A percentile compares a stretch with the other conserved stretches of the same genome.
Conservation (phyloP, 257 asterid species). For the Jasminum sambac region DNA sequence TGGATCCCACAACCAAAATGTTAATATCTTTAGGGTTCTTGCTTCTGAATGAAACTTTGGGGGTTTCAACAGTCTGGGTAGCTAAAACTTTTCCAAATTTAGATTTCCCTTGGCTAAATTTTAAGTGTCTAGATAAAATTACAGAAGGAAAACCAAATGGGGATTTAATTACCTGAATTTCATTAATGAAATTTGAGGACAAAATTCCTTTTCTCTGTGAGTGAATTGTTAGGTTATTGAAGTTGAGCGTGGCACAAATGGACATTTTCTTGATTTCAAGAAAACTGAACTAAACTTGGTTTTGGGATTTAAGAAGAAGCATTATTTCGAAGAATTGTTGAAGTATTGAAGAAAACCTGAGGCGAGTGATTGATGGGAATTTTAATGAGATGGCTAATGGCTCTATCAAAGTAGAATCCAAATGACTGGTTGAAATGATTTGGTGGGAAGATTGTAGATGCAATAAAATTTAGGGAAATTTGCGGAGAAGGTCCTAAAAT, state of each 20-base stretch:
- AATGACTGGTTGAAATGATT: constrained; percentile 63
- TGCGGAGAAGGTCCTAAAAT: no score
- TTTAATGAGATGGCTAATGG: constrained; percentile 18
- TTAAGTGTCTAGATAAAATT: constrained; percentile 32
- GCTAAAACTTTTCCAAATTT: constrained; percentile 44
- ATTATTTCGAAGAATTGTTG: constrained; percentile 22
- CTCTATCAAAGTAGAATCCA: constrained; percentile 50
- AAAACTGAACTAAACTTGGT: constrained; percentile 22
- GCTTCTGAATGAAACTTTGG: constrained; percentile 59
- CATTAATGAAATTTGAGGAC: constrained; percentile 42
- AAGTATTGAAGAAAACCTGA: constrained; percentile 24
- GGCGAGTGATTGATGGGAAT: constrained; percentile 27
- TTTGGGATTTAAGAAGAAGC: constrained; percentile 25
- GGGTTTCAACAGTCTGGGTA: constrained; percentile 38
- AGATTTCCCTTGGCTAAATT: constrained; percentile 34
- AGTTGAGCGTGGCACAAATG: constrained; percentile 46
- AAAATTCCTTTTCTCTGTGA: constrained; percentile 34
- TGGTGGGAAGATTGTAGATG: constrained; percentile 29
- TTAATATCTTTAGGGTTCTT: constrained; percentile 66
- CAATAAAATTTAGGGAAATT: neutral
- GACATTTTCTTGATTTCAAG: constrained; percentile 56
- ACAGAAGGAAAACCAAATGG: constrained; percentile 43
- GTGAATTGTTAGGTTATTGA: constrained; percentile 42
- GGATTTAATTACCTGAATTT: constrained; percentile 48
- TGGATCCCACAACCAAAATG: constrained; percentile 83